phyloP scores from a whole-genome alignment of 257 asterid species.

The Leonotis leonurus region DNA sequence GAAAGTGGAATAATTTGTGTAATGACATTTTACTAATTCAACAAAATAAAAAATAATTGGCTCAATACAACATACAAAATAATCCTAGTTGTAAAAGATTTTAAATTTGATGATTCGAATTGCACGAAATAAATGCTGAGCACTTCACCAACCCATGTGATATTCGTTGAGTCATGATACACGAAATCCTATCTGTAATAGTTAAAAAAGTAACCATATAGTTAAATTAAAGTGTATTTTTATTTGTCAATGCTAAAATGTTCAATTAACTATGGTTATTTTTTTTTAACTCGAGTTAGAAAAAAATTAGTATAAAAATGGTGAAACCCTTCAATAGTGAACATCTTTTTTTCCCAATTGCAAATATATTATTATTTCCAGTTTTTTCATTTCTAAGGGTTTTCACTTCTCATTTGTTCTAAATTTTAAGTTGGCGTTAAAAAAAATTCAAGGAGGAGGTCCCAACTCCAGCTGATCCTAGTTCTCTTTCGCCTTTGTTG shows the following conservation, averaged over 20 bases:
- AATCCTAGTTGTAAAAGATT: too few relatives aligned
- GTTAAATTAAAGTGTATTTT: too few relatives aligned
- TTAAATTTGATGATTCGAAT: neutral
- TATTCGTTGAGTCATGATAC: neutral
- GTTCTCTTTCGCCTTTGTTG: constrained; percentile 15
- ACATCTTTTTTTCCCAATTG: constrained; percentile 12
- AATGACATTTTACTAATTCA: neutral
- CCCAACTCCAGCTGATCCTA: constrained; percentile 24
- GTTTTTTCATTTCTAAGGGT: constrained; percentile 29
- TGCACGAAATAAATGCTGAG: neutral
- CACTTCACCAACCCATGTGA: neutral
- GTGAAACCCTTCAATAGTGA: constrained; percentile 19
- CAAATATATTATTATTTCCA: constrained; percentile 21
- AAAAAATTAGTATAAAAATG: neutral
- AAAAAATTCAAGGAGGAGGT: constrained; percentile 18
- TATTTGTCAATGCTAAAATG: too few relatives aligned
- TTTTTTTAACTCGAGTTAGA: constrained; percentile 25
- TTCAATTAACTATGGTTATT: constrained; percentile 26
- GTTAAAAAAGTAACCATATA: too few relatives aligned
- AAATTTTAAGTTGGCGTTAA: constrained; percentile 35
- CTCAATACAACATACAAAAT: neutral
- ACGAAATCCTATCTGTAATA: neutral
- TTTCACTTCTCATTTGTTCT: constrained; percentile 34
- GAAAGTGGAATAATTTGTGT: neutral
- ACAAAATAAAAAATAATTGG: neutral